Base-by-base conservation (phyloP, 441 rosid genomes). In the Bocquillonia castaneifolia region DNA sequence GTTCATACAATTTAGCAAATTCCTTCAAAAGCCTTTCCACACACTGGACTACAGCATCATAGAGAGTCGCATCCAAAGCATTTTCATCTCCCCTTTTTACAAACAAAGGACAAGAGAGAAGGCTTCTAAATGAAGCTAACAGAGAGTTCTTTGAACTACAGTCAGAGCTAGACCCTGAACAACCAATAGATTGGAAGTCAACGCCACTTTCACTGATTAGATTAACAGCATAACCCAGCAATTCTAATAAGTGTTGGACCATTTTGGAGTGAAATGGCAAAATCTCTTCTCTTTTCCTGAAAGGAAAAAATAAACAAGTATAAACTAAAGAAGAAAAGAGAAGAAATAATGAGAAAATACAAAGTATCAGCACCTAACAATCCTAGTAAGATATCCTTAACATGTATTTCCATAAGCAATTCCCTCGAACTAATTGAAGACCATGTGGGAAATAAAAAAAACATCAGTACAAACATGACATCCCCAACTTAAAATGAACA, bases 21-120 rank as follows among this genome's bases (percentile, higher is more conserved):
- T 84, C 82, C 76, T 68, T 82, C 76, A 94, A 77, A 76, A 91
- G 89, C 71, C 78, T 86, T 83, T 82, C 85, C 81, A 86, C 77
- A 72, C 95, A 84, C 66, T 82, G 74, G 67, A 73, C 52, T 69
- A 90, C 69, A 63, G 82, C 75, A 72, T 72, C 70, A 73, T 69
- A 71, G 81, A 78, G 69, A 59, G 72, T 70, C 62, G 63, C 69
- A 70, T 82, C 90, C 64, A 72, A 59, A 76, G 71, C 50, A 72
- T 72, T 72, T 64, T 77, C 80, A 71, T 81, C 83, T 72, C 78
- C 76, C 75, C 75, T 63, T 69, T 73, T 77, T 52, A 74, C 76
- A 71, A 87, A 92, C 68, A 87, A 67, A 36, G 89, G 94, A 47
- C 80, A 86, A 71, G 75, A 78, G 69, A 82, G 71, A 73, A 94